These are phyloP conservation scores for Herpetospermum pedunculosum DNA, from an alignment of 306 rosid species.

Conservation along the genomic window DNA sequence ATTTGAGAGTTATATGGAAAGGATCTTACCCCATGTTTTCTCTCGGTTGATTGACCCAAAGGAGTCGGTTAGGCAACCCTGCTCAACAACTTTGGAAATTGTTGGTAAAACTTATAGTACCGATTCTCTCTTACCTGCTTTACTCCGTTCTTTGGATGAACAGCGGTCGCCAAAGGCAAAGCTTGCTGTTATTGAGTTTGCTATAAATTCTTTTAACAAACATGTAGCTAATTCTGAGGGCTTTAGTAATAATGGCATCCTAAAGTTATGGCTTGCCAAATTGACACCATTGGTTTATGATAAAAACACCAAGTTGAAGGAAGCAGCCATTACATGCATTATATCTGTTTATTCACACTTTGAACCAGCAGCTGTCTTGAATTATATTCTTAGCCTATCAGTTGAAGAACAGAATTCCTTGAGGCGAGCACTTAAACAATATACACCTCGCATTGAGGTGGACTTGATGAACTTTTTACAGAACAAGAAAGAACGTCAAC, in stretches of 20 bases:
- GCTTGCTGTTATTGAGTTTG: slow-evolving; percentile 92
- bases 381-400: slow-evolving; percentile 81
- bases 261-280: slow-evolving; percentile 92
- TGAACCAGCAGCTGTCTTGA: slow-evolving; percentile 78
- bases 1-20: slow-evolving; percentile 91
- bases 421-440: slow-evolving; percentile 94
- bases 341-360: slow-evolving; percentile 94
- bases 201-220: slow-evolving; percentile 75
- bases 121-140: slow-evolving; percentile 90
- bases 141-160: slow-evolving; percentile 93
- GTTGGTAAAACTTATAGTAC: slow-evolving; percentile 74
- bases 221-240: slow-evolving; percentile 77
- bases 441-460: slow-evolving; percentile 97
- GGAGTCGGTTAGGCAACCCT: slow-evolving; percentile 85
- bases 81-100: slow-evolving; percentile 69
- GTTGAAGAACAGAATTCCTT: slow-evolving; percentile 92
- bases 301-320: slow-evolving; percentile 86
- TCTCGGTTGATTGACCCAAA: slow-evolving; percentile 96
- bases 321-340: slow-evolving; percentile 87
- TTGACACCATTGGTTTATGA: slow-evolving; percentile 78
- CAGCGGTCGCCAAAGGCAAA: slow-evolving; percentile 98
- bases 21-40: slow-evolving; percentile 94
- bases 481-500: slow-evolving; percentile 88
- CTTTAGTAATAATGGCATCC: slow-evolving; percentile 70
- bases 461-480: slow-evolving; percentile 88